These are phyloP conservation scores for Alternaria atra DNA, from an alignment of 2,329 filamentous ascomycete genomes.

Conservation along the genomic window DNA sequence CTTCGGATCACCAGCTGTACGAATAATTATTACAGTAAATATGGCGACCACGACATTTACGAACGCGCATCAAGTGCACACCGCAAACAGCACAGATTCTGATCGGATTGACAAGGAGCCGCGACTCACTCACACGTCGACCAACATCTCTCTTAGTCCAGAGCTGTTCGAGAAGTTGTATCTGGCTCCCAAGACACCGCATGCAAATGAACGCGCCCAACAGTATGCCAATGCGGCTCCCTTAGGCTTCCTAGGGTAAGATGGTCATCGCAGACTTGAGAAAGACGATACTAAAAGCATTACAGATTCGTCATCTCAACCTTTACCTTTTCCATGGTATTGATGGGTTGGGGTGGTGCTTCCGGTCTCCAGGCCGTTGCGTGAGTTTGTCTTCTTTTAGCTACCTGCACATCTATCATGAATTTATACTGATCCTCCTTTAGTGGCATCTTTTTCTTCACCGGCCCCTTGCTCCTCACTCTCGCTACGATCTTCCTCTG, in stretches of 20 bases:
- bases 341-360: slow-evolving; percentile 54
- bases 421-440: not conserved
- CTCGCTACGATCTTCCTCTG: slow-evolving; percentile 62
- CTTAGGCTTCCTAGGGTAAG: slow-evolving; percentile 42
- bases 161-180: slow-evolving; percentile 45
- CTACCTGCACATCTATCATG: not conserved
- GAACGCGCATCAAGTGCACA: not conserved
- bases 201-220: slow-evolving; percentile 25
- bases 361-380: slow-evolving; percentile 47
- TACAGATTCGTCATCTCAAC: slow-evolving; percentile 51
- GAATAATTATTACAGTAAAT: not conserved
- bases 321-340: slow-evolving; percentile 52
- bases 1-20: not conserved
- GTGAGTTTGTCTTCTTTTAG: slow-evolving; percentile 17
- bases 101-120: slow-evolving; percentile 33
- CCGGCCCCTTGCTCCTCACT: slow-evolving; percentile 59
- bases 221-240: slow-evolving; percentile 40
- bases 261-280: not conserved
- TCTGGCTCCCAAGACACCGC: slow-evolving; percentile 36
- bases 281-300: not conserved
- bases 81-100: slow-evolving; percentile 13
- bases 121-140: slow-evolving; percentile 31
- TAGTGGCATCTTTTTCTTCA: slow-evolving; percentile 55
- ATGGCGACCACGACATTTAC: slow-evolving; percentile 11
- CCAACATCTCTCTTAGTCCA: slow-evolving; percentile 39